Base-by-base conservation (phyloP, 768 basidiomycete genomes). In the Suillus discolor region DNA sequence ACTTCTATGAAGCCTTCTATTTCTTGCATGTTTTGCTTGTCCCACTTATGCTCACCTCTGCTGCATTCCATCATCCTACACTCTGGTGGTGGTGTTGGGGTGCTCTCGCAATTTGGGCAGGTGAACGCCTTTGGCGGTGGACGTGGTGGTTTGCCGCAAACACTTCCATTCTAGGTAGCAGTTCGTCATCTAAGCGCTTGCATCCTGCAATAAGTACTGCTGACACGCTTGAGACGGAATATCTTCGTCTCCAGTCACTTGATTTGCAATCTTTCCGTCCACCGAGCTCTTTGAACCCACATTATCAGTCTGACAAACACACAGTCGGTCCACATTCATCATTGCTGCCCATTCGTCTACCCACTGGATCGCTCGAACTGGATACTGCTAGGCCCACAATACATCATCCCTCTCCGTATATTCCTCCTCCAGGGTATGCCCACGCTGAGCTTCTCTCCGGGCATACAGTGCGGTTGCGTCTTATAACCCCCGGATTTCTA, bases 391-490 rank as follows among this genome's bases (percentile, higher is more conserved):
- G 42, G 39, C 57, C 28, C 38, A 31, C 62, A 23, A 36, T 61
- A 16, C 9, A 57, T 6, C 61, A 12, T 13, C 18, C 9, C 11
- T 31, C 57, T 7, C 57, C 66, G 3, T 83, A 84, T 68, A 66
- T 78, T 11, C 86, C 90, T 13, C 91, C 91, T 1, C 78, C 82
- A 12, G 92, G 92, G 2, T 91, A 85, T 75, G 90, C 85, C 1
- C 84, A 89, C 55, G 87, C 85, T 2, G 87, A 90, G 67, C 78
- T 92, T 9, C 79, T 93, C 20, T 86, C 92, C 0, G 92, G 92
- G 11, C 81, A 83, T 4, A 91, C 89, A 6, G 76, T 93, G 20
- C 87, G 92, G 51, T 73, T 93, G n/a, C 86, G 88, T 0, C 77
- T 92, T 47, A 78, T 86, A 63, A 80, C 89, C 0, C 82, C 87